These are phyloP conservation scores for Litsea cubeba DNA, from an alignment of 164 flowering plant genomes.

Conservation along the genomic window DNA sequence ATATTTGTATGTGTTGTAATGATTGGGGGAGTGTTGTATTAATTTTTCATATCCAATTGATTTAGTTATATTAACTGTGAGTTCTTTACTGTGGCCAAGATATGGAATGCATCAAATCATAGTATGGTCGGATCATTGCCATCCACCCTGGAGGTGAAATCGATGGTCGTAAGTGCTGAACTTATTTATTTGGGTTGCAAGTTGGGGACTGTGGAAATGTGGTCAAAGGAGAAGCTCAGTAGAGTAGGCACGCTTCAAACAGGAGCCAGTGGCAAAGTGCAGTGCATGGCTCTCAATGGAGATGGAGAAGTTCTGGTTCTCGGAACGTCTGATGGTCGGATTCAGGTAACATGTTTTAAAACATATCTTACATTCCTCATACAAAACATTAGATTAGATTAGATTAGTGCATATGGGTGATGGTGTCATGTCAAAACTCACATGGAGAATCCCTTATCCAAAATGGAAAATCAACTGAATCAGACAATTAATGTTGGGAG, in stretches of 20 bases:
- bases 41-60: background rate
- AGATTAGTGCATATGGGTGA: background rate
- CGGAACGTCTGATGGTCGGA: slow-evolving; percentile 69
- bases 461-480: background rate
- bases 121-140: slow-evolving; percentile 47
- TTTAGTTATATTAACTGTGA: slow-evolving; percentile 1
- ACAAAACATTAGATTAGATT: background rate
- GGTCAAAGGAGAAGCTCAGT: slow-evolving; percentile 51
- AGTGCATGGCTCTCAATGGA: slow-evolving; percentile 48
- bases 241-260: slow-evolving; percentile 52
- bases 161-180: slow-evolving; percentile 64
- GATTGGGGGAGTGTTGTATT: background rate
- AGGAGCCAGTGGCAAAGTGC: slow-evolving; percentile 40
- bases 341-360: slow-evolving; percentile 45
- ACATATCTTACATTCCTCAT: background rate
- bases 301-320: slow-evolving; percentile 53
- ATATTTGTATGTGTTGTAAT: no score
- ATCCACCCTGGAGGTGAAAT: slow-evolving; percentile 41
- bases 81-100: slow-evolving; percentile 27
- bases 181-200: slow-evolving; percentile 71
- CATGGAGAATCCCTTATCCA: background rate
- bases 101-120: slow-evolving; percentile 52
- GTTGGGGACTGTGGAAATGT: slow-evolving; percentile 56
- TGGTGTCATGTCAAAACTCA: background rate
- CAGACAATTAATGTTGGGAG: background rate